Percentiles rank a stretch among this genome's conserved stretches.
Evolutionary conservation across 2,329 filamentous ascomycete species (phyloP).

Genomic region (Moelleriella libera): DNA sequence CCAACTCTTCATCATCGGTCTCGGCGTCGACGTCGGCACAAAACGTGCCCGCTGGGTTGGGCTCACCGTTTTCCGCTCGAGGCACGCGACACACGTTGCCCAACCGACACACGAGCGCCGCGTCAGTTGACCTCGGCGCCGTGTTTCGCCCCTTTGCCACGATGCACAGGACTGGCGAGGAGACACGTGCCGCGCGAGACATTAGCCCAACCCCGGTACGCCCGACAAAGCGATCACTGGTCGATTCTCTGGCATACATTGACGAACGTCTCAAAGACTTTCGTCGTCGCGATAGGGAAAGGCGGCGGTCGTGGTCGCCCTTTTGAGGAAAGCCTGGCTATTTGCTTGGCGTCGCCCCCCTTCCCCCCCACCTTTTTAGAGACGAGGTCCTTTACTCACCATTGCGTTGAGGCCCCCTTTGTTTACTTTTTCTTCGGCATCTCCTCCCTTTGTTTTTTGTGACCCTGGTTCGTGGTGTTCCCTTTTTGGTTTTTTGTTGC

Average conservation of each 20-base stretch:
- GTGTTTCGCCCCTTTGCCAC: constrained; percentile 42
- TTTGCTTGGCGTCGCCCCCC: neutral
- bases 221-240: constrained; percentile 28
- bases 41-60: constrained; percentile 31
- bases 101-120: constrained; percentile 35
- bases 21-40: constrained; percentile 13
- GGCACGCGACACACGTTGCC: constrained; percentile 45
- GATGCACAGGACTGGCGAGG: constrained; percentile 31
- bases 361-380: no score
- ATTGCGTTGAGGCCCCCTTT: no score
- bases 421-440: no score
- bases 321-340: constrained; percentile 18
- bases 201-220: constrained; percentile 7
- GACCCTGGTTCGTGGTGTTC: no score
- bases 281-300: constrained; percentile 26
- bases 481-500: no score
- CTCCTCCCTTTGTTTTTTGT: no score
- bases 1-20: neutral
- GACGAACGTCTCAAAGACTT: constrained; percentile 43
- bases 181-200: no score
- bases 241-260: constrained; percentile 40
- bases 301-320: constrained; percentile 35
- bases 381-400: no score
- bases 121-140: constrained; percentile 27
- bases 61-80: constrained; percentile 41